Base-by-base conservation (phyloP, 2,329 filamentous ascomycete genomes). In the Elsinoe necatrix region DNA sequence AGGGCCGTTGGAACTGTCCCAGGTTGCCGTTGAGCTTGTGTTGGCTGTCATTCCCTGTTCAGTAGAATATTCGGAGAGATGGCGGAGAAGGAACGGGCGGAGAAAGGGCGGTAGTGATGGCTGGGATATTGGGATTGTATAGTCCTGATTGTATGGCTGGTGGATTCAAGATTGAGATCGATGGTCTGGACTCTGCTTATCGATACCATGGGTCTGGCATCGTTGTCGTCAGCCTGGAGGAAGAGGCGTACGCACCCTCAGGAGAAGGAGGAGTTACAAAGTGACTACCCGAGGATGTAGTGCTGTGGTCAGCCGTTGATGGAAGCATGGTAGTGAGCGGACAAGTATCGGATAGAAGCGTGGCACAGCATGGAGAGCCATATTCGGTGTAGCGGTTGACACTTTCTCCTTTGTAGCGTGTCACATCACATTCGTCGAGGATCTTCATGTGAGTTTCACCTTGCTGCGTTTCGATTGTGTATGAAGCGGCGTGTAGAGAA, bases 11-110 rank as follows among this genome's bases (percentile, higher is more conserved):
- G 11, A 52, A 23, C 48, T 18, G 31, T 35, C 48, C 23, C 48
- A 37, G 29, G 48, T 52, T 20, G n/a, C 48, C 48, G 48, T 52
- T 52, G 48, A 52, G 45, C 23, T 50, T 50, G 45, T 20, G 48
- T 35, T 23, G 34, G 20, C 48, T 9, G 34, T 12, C 34, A 37
- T 7, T 14, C 14, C 4, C 14, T 37, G 34, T 14, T 7, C 34
- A 37, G 14, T 37, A 12, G 34, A n/a, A 37, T 37, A n/a, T 11
- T 37, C 9, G 34, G 9, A 37, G 45, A 50, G 29, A 14, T 21
- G 45, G 45, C 27, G 23, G 41, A 25, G 41, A 45, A 45, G 14
- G 34, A 37, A 45, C 41, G 41, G 41, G 41, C 25, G 41, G 41
- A 45, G 41, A 45, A 45, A n/a, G 9, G 41, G 41, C 25, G 41